A percentile compares a stretch with the other conserved stretches of the same genome.
Evolutionary conservation across 1,139 yeast species (phyloP).

Genomic region (Suhomyces guaymorum): DNA sequence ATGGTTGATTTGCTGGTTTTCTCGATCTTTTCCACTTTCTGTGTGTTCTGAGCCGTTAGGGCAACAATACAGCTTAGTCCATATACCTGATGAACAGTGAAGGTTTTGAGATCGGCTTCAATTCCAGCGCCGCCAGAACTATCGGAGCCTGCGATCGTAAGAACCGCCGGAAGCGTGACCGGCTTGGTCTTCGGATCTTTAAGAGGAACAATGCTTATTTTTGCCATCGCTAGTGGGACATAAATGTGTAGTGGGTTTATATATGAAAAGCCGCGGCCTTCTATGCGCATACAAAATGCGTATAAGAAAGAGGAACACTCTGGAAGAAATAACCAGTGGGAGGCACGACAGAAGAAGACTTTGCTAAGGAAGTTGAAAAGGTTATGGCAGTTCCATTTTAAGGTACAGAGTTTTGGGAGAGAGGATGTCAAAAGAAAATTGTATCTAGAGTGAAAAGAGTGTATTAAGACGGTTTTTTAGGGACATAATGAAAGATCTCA

Average conservation of each 20-base stretch:
- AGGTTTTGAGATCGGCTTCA: slow-evolving; percentile 87
- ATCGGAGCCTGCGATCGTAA: slow-evolving; percentile 83
- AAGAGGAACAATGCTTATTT: slow-evolving; percentile 1
- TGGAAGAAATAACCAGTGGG: too few species aligned
- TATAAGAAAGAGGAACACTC: not conserved
- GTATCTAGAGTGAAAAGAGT: too few species aligned
- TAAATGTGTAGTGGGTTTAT: not conserved
- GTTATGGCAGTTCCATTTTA: too few species aligned
- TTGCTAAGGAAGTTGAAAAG: too few species aligned
- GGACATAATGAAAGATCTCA: too few species aligned
- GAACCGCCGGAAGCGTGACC: slow-evolving; percentile 41
- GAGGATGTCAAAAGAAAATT: too few species aligned
- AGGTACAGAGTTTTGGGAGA: too few species aligned
- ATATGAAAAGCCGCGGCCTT: not conserved
- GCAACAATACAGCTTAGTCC: slow-evolving; percentile 83
- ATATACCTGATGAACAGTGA: slow-evolving; percentile 75
- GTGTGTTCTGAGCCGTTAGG: slow-evolving; percentile 80
- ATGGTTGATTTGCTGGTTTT: slow-evolving; percentile 48
- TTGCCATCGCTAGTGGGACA: slow-evolving; percentile 1
- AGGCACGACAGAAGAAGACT: too few species aligned
- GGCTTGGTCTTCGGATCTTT: slow-evolving; percentile 8
- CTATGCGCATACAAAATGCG: slow-evolving; percentile 1
- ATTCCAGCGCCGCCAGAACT: slow-evolving; percentile 95
- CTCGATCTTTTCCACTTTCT: slow-evolving; percentile 55
- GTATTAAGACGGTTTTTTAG: too few species aligned